Conservation (phyloP, 805 yeast species). For the Lipomyces starkeyi region DNA sequence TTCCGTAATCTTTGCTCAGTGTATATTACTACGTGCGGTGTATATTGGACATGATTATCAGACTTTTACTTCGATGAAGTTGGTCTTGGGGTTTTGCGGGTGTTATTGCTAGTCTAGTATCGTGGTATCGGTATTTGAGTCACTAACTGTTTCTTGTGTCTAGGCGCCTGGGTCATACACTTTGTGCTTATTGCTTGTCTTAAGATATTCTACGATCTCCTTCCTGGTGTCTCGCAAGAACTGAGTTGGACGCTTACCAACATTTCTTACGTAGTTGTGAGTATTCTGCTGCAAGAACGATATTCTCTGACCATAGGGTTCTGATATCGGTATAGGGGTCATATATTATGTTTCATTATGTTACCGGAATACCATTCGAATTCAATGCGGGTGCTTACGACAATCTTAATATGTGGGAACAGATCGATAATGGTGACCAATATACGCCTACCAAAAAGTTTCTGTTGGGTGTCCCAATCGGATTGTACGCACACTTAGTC, state of each 20-base stretch:
- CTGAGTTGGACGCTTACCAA: conserved; percentile 95
- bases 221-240: conserved; percentile 81
- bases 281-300: not conserved
- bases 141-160: not conserved
- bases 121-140: not conserved
- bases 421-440: conserved; percentile 92
- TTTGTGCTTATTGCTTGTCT: conserved; percentile 77
- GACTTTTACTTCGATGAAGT: not conserved
- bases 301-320: not conserved
- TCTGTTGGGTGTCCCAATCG: conserved; percentile 89
- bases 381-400: conserved; percentile 97
- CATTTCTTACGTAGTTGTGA: conserved; percentile 72
- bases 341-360: conserved; percentile 94
- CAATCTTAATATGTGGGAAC: conserved; percentile 98
- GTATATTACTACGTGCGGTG: not conserved
- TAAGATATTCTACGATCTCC: conserved; percentile 75
- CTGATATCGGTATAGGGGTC: conserved; percentile 56
- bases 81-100: not conserved
- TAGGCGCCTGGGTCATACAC: conserved; percentile 88
- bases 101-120: not conserved
- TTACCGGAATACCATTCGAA: conserved; percentile 97
- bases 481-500: conserved; percentile 49
- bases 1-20: not conserved
- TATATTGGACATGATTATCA: not conserved
- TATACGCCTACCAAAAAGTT: conserved; percentile 97